These are phyloP conservation scores for Penstemon davidsonii DNA, from an alignment of 257 asterid species.

Conservation along the genomic window DNA sequence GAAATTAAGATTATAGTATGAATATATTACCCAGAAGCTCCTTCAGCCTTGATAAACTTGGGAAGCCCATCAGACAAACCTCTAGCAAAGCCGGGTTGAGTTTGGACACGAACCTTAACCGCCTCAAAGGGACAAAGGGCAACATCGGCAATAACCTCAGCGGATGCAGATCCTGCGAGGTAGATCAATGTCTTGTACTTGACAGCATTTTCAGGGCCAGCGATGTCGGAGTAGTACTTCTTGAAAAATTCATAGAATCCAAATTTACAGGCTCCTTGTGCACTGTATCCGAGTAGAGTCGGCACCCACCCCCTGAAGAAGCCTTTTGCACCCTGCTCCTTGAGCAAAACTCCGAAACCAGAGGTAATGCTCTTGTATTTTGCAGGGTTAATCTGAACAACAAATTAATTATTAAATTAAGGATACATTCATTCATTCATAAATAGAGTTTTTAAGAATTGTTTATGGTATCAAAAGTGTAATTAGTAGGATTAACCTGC, in stretches of 20 bases:
- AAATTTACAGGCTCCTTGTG: slow-evolving; percentile 54
- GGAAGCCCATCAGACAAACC: slow-evolving; percentile 60
- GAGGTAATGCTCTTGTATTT: slow-evolving; percentile 54
- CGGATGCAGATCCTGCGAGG: slow-evolving; percentile 63
- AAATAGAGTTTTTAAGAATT: no score
- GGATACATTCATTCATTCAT: no score
- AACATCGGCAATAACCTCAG: slow-evolving; percentile 55
- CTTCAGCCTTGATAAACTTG: slow-evolving; percentile 48
- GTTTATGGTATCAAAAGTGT: no score
- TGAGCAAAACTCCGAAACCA: slow-evolving; percentile 45
- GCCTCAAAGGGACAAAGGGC: slow-evolving; percentile 62
- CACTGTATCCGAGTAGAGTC: slow-evolving; percentile 56
- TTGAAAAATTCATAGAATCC: slow-evolving; percentile 59
- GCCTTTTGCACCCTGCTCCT: slow-evolving; percentile 51
- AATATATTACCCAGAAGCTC: slow-evolving; percentile 42
- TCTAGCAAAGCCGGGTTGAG: slow-evolving; percentile 61
- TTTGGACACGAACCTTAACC: slow-evolving; percentile 61
- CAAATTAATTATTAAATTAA: background rate
- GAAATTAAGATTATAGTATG: background rate
- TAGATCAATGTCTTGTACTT: slow-evolving; percentile 54
- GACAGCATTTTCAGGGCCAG: slow-evolving; percentile 51
- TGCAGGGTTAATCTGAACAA: slow-evolving; percentile 48
- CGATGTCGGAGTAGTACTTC: slow-evolving; percentile 58
- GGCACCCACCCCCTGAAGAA: slow-evolving; percentile 59
- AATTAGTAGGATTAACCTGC: slow-evolving; percentile 37